These are phyloP conservation scores for Phyllosticta citribraziliensis DNA, from an alignment of 2,329 filamentous ascomycete species.

Conservation along the genomic window DNA sequence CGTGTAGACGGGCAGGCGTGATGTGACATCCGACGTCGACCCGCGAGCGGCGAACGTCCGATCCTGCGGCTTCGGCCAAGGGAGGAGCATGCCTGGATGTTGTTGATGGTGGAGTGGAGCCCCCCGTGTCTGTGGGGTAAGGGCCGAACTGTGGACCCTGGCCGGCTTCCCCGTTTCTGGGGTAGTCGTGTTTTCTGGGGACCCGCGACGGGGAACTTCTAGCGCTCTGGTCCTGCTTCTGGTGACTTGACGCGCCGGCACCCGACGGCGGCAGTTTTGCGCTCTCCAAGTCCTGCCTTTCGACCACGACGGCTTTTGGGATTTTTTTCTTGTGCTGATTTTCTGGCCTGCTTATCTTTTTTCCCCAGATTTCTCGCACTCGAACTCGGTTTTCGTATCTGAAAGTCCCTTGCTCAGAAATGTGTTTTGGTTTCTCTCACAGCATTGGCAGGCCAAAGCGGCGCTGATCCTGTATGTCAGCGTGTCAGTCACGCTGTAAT, in stretches of 20 bases:
- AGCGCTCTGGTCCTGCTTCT: not conserved
- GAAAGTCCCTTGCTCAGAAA: no score
- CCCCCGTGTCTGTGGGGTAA: not conserved
- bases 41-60: not conserved
- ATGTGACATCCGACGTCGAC: not conserved
- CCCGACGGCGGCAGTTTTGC: not conserved
- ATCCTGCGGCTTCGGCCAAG: not conserved
- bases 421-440: no score
- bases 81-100: not conserved
- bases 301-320: no score
- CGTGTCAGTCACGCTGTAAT: no score
- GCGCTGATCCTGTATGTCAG: no score
- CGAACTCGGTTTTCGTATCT: no score
- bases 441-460: no score
- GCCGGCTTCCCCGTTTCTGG: not conserved
- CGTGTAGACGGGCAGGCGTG: not conserved
- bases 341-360: no score
- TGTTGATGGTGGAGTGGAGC: not conserved
- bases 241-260: not conserved
- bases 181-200: not conserved
- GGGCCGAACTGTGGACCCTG: not conserved
- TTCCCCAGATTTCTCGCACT: no score
- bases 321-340: no score
- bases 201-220: not conserved
- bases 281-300: not conserved